Percentiles rank a stretch among this genome's conserved stretches.
Conservation (phyloP, 2,329 filamentous ascomycete species). For the Hymenoscyphus linearis region DNA sequence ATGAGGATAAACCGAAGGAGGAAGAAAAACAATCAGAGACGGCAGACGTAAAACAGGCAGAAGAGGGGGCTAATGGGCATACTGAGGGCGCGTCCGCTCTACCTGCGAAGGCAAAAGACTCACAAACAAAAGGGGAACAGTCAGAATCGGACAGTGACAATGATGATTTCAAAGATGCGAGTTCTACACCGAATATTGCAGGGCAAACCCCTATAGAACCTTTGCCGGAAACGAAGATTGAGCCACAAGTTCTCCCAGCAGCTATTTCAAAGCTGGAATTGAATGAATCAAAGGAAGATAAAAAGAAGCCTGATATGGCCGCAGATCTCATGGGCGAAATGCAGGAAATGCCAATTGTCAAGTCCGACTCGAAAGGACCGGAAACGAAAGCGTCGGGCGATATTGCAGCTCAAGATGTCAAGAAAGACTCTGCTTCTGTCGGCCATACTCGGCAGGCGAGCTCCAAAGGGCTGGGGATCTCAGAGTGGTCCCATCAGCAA, state of each 20-base stretch:
- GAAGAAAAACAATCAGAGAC: not conserved
- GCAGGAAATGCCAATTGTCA: conserved; percentile 6
- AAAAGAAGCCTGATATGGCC: conserved; percentile 10
- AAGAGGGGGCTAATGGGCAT: conserved; percentile 14
- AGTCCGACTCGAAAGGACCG: conserved; percentile 5
- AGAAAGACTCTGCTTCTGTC: conserved; percentile 2
- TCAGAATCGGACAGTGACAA: conserved; percentile 36
- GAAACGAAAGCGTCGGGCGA: not conserved
- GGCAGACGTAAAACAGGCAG: not conserved
- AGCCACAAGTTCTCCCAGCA: conserved; percentile 13
- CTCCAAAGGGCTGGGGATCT: conserved; percentile 36
- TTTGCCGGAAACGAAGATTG: conserved; percentile 15
- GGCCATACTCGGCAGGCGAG: conserved; percentile 21
- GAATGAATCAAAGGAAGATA: conserved; percentile 8
- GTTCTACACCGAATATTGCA: conserved; percentile 29
- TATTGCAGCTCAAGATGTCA: not conserved
- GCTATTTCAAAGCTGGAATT: not conserved
- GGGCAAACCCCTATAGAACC: conserved; percentile 8
- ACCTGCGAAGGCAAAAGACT: conserved; percentile 13
- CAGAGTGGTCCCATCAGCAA: conserved; percentile 90
- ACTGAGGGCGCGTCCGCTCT: conserved; percentile 4
- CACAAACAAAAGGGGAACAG: conserved; percentile 11
- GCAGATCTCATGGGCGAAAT: conserved; percentile 7
- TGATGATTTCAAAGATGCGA: conserved; percentile 38
- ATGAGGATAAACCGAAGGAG: conserved; percentile 8